A percentile compares a stretch with the other conserved stretches of the same genome.
Conservation (phyloP, 2,329 filamentous ascomycete species). For the Aspergillus uvarum region DNA sequence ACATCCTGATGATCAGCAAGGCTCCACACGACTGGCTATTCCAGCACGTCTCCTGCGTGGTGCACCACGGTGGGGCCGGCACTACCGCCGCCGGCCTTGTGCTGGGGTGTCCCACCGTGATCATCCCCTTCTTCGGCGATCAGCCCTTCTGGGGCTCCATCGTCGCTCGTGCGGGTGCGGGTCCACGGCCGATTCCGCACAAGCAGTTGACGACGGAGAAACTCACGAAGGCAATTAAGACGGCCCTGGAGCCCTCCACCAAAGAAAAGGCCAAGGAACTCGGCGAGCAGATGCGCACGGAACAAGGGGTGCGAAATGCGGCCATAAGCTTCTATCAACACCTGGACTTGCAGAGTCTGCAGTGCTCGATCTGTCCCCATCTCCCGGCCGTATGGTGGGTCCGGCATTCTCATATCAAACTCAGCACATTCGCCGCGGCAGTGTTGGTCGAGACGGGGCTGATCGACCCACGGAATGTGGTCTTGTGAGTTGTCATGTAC, state of each 20-base stretch:
- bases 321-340: conserved; percentile 70
- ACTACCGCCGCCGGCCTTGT: conserved; percentile 86
- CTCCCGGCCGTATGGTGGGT: conserved; percentile 74
- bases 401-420: conserved; percentile 62
- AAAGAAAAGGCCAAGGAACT: conserved; percentile 57
- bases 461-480: conserved; percentile 68
- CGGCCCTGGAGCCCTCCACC: conserved; percentile 61
- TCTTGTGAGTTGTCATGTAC: conserved; percentile 56
- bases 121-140: conserved; percentile 85
- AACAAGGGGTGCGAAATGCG: conserved; percentile 63
- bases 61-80: conserved; percentile 84
- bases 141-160: conserved; percentile 83
- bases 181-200: conserved; percentile 68
- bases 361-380: conserved; percentile 68
- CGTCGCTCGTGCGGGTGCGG: conserved; percentile 69
- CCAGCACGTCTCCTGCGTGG: conserved; percentile 73
- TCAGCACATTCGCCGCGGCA: conserved; percentile 72
- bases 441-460: conserved; percentile 64
- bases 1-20: conserved; percentile 80
- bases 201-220: conserved; percentile 66
- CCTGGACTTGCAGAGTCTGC: conserved; percentile 63
- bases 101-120: conserved; percentile 73
- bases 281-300: conserved; percentile 64
- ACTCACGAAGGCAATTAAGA: conserved; percentile 63
- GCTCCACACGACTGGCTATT: conserved; percentile 90